phyloP scores from a whole-genome alignment of 2,329 filamentous ascomycete genomes.

The Exophiala mesophila region DNA sequence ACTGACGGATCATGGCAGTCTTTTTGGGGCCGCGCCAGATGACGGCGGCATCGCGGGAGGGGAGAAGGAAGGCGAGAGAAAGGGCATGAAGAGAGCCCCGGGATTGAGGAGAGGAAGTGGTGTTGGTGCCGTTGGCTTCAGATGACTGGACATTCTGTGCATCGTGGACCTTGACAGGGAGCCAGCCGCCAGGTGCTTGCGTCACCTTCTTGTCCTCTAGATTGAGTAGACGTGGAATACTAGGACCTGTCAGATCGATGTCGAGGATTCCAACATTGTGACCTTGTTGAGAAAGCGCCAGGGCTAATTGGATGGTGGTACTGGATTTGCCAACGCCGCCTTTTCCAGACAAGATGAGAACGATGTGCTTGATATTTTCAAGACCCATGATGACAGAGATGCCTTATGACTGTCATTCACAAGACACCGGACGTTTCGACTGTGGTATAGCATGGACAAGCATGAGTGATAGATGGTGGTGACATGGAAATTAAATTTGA shows the following conservation, averaged over 20 bases:
- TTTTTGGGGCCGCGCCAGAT: constrained; percentile 99
- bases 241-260: constrained; percentile 91
- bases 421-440: too few relatives aligned
- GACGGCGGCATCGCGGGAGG: constrained; percentile 78
- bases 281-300: constrained; percentile 79
- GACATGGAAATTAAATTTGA: neutral
- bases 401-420: constrained; percentile 4
- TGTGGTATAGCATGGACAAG: too few relatives aligned
- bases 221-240: constrained; percentile 89
- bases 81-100: constrained; percentile 59
- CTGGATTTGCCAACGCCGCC: constrained; percentile 97
- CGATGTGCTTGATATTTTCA: constrained; percentile 21
- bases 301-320: constrained; percentile 90
- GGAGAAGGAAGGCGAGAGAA: constrained; percentile 87
- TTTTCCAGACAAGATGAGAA: constrained; percentile 80
- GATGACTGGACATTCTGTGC: constrained; percentile 28
- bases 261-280: constrained; percentile 92
- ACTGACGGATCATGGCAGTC: constrained; percentile 97
- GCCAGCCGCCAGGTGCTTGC: constrained; percentile 86
- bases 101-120: neutral
- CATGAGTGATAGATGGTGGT: neutral
- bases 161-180: constrained; percentile 78
- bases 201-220: constrained; percentile 85
- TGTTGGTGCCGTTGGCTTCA: neutral
- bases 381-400: constrained; percentile 22